Conservation (phyloP, 2,329 filamentous ascomycete genomes). For the Colletotrichum cereale region DNA sequence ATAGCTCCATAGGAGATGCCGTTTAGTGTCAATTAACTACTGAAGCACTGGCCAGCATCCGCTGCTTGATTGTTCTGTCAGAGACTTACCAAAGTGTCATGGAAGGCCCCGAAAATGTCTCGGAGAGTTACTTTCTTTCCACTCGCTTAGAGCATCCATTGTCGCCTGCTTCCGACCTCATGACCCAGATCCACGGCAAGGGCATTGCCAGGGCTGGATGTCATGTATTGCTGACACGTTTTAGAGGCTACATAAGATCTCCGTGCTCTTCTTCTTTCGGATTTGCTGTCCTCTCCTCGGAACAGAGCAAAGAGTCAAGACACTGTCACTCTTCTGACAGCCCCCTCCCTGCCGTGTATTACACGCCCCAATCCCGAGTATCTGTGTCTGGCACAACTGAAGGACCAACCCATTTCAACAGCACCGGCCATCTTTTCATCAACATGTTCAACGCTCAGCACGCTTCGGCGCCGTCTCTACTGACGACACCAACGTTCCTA, state of each 20-base stretch:
- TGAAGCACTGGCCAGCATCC: neutral
- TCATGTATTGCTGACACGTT: neutral
- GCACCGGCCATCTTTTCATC: neutral
- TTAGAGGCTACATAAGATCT: constrained; percentile 7
- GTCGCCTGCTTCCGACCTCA: constrained; percentile 12
- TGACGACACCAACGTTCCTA: neutral
- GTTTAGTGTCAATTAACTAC: neutral
- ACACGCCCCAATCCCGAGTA: neutral
- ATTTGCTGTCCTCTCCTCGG: neutral
- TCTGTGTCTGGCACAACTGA: neutral
- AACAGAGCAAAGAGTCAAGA: neutral
- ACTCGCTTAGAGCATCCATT: neutral
- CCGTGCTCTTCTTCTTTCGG: neutral
- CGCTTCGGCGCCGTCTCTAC: neutral
- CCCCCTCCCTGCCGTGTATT: constrained; percentile 5
- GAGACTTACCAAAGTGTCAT: neutral
- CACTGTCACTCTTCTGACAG: neutral
- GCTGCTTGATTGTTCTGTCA: neutral
- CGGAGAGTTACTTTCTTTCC: constrained; percentile 19
- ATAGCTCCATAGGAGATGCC: neutral
- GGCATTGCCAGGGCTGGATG: neutral
- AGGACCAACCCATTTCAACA: neutral
- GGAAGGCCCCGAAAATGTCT: constrained; percentile 19
- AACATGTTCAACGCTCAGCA: constrained; percentile 30
- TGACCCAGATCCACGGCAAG: constrained; percentile 27